Percentiles rank a stretch among this genome's conserved stretches.
These are phyloP conservation scores for Trametes maxima DNA, from an alignment of 768 basidiomycete species.

Conservation along the genomic window DNA sequence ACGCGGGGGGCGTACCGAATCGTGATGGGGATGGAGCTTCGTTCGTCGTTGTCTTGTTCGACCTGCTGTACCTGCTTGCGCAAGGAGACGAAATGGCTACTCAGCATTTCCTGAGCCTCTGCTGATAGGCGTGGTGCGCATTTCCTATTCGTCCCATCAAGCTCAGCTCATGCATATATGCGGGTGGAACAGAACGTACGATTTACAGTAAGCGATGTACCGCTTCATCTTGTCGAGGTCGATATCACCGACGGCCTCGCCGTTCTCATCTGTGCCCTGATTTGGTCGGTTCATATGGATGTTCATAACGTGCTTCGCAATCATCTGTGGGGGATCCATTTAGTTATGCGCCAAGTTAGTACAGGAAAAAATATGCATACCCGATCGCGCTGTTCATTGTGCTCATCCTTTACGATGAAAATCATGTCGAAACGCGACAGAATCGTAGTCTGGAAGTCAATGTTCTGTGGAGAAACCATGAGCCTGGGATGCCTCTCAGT, in stretches of 20 bases:
- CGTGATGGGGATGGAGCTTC: conserved; percentile 98
- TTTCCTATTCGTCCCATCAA: conserved; percentile 58
- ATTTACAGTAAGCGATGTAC: conserved; percentile 95
- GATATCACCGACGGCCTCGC: conserved; percentile 82
- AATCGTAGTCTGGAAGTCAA: conserved; percentile 98
- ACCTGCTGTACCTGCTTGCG: conserved; percentile 95
- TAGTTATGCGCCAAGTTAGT: background rate
- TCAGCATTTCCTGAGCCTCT: conserved; percentile 95
- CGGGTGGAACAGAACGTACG: conserved; percentile 46
- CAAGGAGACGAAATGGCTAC: conserved; percentile 91
- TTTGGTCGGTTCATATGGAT: conserved; percentile 96
- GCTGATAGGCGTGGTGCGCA: conserved; percentile 93
- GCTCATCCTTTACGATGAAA: conserved; percentile 98
- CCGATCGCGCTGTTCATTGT: conserved; percentile 90
- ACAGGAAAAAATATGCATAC: conserved; percentile 41
- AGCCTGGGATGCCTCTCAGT: background rate
- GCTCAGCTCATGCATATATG: background rate
- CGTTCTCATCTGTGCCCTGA: conserved; percentile 57
- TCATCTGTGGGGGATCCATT: conserved; percentile 58
- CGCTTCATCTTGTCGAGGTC: conserved; percentile 98
- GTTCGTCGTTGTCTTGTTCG: conserved; percentile 94
- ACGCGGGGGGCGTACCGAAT: conserved; percentile 65
- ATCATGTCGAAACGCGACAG: conserved; percentile 99
- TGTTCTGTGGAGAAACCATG: conserved; percentile 56
- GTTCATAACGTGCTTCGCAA: conserved; percentile 98